Percentiles rank a stretch among this genome's conserved stretches.
Conservation (phyloP, 73 alveolate genomes). For the Paramecium primaurelia region DNA sequence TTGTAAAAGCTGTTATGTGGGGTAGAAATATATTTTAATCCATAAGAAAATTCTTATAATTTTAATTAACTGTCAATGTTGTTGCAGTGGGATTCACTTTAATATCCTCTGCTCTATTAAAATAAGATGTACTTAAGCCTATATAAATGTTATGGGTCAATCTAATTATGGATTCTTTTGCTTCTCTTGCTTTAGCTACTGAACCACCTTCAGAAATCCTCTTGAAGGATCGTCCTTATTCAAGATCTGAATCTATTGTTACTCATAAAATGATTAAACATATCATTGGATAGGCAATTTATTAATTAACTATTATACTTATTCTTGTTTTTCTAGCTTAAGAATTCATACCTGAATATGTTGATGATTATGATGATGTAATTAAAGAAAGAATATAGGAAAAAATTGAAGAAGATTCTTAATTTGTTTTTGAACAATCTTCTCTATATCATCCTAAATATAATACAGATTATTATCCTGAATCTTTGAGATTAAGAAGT, state of each 20-base stretch:
- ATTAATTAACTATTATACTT: constrained; percentile 74
- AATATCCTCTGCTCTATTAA: constrained; percentile 85
- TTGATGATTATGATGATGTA: constrained; percentile 60
- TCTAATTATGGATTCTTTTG: constrained; percentile 94
- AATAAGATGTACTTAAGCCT: constrained; percentile 84
- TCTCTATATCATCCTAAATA: constrained; percentile 29
- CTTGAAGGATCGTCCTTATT: constrained; percentile 79
- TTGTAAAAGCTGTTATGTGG: constrained; percentile 92
- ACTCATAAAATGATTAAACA: constrained; percentile 91
- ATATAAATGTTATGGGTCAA: constrained; percentile 88
- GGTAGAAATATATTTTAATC: constrained; percentile 95
- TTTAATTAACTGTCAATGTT: constrained; percentile 86
- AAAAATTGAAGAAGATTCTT: constrained; percentile 69
- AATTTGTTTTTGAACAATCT: not conserved
- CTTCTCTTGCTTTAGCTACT: constrained; percentile 93
- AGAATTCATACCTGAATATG: constrained; percentile 74
- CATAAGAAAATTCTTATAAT: constrained; percentile 88
- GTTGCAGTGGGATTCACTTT: constrained; percentile 91
- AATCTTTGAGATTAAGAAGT: not conserved
- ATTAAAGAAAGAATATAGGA: constrained; percentile 65
- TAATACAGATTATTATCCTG: constrained; percentile 7
- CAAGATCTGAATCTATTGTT: constrained; percentile 88
- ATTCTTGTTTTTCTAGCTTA: constrained; percentile 71
- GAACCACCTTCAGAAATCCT: constrained; percentile 92
- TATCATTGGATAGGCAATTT: constrained; percentile 80